A percentile compares a stretch with the other conserved stretches of the same genome.
These are phyloP conservation scores for Trifolium pratense DNA, from an alignment of 306 rosid genomes.

Conservation along the genomic window DNA sequence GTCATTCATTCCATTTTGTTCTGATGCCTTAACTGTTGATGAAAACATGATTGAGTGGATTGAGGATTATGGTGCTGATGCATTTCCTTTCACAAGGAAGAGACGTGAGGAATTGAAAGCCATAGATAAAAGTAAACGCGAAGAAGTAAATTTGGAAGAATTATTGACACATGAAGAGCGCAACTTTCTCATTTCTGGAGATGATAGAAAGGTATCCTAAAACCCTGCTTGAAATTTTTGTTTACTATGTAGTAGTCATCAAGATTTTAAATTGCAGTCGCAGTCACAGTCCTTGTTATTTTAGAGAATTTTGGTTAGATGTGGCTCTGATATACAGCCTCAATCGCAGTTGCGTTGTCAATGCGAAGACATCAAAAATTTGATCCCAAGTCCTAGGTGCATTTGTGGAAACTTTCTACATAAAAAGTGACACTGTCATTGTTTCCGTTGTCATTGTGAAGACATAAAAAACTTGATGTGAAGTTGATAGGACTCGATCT, in stretches of 20 bases:
- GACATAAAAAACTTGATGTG: too few relatives aligned
- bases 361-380: not conserved
- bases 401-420: not conserved
- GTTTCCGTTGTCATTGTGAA: too few relatives aligned
- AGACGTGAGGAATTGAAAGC: constrained; percentile 71
- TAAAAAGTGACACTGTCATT: too few relatives aligned
- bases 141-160: constrained; percentile 66
- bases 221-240: not conserved
- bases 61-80: constrained; percentile 86
- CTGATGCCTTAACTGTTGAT: constrained; percentile 54
- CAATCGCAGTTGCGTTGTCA: not conserved
- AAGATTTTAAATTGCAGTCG: not conserved
- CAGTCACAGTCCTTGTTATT: not conserved
- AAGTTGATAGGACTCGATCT: too few relatives aligned
- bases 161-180: constrained; percentile 66
- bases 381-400: not conserved
- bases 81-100: constrained; percentile 85
- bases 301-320: not conserved
- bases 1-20: constrained; percentile 62
- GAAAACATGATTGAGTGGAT: constrained; percentile 71
- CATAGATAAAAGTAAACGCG: constrained; percentile 64
- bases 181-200: constrained; percentile 59
- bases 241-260: not conserved
- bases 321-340: not conserved
- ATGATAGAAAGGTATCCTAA: constrained; percentile 63